Evolutionary conservation across 805 yeast species (phyloP).

Genomic region (Tetrapisispora iriomotensis): DNA sequence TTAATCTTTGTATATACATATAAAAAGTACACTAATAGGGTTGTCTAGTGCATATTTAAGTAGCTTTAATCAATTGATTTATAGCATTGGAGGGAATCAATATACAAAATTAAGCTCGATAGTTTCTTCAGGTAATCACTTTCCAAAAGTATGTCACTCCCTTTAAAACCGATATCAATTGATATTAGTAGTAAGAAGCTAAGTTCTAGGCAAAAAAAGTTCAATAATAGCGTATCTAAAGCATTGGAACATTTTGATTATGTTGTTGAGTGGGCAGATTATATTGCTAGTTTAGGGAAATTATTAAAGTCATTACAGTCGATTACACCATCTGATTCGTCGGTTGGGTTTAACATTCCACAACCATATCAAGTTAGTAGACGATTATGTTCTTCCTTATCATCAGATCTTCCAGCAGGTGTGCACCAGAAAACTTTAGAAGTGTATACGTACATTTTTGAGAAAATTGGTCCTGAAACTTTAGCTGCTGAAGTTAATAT

Average conservation of each 20-base stretch:
- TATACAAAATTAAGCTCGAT: too few relatives aligned
- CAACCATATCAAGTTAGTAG: slow-evolving; percentile 55
- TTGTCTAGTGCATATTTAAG: too few relatives aligned
- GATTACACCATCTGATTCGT: slow-evolving; percentile 28
- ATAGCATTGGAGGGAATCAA: too few relatives aligned
- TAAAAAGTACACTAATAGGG: too few relatives aligned
- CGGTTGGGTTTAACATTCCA: slow-evolving; percentile 51
- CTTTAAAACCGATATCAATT: slow-evolving; percentile 25
- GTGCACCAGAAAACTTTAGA: slow-evolving; percentile 85
- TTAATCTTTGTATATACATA: too few relatives aligned
- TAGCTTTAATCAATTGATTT: too few relatives aligned
- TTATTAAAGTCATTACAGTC: slow-evolving; percentile 61
- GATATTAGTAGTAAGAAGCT: slow-evolving; percentile 27
- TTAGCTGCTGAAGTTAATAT: slow-evolving; percentile 48
- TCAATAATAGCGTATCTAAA: slow-evolving; percentile 55
- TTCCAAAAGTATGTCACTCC: slow-evolving; percentile 28
- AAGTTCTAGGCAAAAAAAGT: slow-evolving; percentile 60
- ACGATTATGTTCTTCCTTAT: slow-evolving; percentile 66
- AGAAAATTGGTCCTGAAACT: slow-evolving; percentile 45
- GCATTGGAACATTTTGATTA: slow-evolving; percentile 69
- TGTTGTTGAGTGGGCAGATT: slow-evolving; percentile 96
- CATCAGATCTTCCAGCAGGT: slow-evolving; percentile 82
- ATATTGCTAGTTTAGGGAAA: slow-evolving; percentile 77
- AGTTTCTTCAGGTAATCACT: too few relatives aligned
- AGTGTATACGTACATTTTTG: slow-evolving; percentile 63